Conservation (phyloP, 306 rosid genomes). For the Hippophae tibetana region DNA sequence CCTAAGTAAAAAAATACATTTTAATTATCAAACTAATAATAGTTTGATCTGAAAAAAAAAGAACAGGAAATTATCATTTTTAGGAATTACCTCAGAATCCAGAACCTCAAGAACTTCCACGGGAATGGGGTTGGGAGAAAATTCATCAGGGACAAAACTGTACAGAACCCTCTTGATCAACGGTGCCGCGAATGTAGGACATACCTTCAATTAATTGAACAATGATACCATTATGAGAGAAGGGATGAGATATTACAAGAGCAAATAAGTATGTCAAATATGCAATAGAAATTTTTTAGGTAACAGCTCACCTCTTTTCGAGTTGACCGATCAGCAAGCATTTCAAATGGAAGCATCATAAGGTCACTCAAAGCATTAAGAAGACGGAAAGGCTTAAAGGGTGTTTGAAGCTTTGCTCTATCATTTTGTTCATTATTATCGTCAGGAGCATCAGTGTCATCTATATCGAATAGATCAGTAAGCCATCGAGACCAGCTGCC, state of each 20-base stretch:
- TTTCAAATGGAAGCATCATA: slow-evolving; percentile 81
- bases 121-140: slow-evolving; percentile 65
- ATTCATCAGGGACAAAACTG: slow-evolving; percentile 86
- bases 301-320: slow-evolving; percentile 53
- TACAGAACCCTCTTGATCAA: slow-evolving; percentile 54
- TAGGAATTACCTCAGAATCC: slow-evolving; percentile 49
- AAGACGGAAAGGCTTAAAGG: slow-evolving; percentile 70
- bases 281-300: not conserved
- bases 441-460: slow-evolving; percentile 48
- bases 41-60: not conserved
- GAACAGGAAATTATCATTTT: slow-evolving; percentile 1
- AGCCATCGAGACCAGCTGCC: slow-evolving; percentile 93
- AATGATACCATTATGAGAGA: not conserved
- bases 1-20: too few species aligned
- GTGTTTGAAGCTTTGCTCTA: slow-evolving; percentile 25
- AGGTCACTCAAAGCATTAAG: slow-evolving; percentile 76
- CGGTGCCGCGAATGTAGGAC: slow-evolving; percentile 60
- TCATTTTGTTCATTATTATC: slow-evolving; percentile 29
- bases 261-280: not conserved
- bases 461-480: slow-evolving; percentile 67
- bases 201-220: slow-evolving; percentile 36
- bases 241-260: not conserved
- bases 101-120: slow-evolving; percentile 50
- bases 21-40: too few species aligned
- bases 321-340: slow-evolving; percentile 55